These are phyloP conservation scores for Wickerhamiella musiphila DNA, from an alignment of 805 yeast genomes.

Conservation along the genomic window DNA sequence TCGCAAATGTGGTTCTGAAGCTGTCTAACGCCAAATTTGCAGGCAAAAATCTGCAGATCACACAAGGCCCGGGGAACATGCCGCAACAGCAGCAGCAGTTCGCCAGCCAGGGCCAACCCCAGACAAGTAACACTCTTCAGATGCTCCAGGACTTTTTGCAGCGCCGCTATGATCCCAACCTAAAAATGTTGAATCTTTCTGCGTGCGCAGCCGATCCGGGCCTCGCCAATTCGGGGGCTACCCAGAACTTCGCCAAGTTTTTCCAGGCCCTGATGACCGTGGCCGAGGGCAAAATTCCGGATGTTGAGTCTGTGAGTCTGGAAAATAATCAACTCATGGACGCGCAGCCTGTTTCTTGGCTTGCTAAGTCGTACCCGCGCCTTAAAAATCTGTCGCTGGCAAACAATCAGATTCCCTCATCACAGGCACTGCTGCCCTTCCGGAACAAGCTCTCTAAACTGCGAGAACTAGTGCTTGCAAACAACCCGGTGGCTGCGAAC, in stretches of 20 bases:
- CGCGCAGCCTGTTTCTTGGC: slow-evolving; percentile 37
- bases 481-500: slow-evolving; percentile 48
- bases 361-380: slow-evolving; percentile 59
- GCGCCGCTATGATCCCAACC: slow-evolving; percentile 46
- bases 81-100: slow-evolving; percentile 8
- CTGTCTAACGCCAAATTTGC: slow-evolving; percentile 75
- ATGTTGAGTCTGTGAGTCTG: slow-evolving; percentile 45
- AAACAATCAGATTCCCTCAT: slow-evolving; percentile 45
- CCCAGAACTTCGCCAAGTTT: slow-evolving; percentile 68
- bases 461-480: slow-evolving; percentile 59
- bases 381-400: slow-evolving; percentile 66
- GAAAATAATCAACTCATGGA: slow-evolving; percentile 42
- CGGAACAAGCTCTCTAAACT: slow-evolving; percentile 53
- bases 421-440: slow-evolving; percentile 55
- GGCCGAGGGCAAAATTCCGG: slow-evolving; percentile 35
- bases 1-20: slow-evolving; percentile 39
- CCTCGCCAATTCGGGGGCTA: slow-evolving; percentile 42
- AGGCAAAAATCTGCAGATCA: slow-evolving; percentile 44
- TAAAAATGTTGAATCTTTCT: slow-evolving; percentile 52
- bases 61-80: slow-evolving; percentile 17
- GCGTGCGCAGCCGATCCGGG: slow-evolving; percentile 46
- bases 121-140: slow-evolving; percentile 34
- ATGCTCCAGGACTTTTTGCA: slow-evolving; percentile 42
- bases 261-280: slow-evolving; percentile 79
- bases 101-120: slow-evolving; percentile 5